Evolutionary conservation across 2,329 filamentous ascomycete species (phyloP), one percentile per base, ranked within the genome.

Genomic region (Paecilomyces formosus): DNA sequence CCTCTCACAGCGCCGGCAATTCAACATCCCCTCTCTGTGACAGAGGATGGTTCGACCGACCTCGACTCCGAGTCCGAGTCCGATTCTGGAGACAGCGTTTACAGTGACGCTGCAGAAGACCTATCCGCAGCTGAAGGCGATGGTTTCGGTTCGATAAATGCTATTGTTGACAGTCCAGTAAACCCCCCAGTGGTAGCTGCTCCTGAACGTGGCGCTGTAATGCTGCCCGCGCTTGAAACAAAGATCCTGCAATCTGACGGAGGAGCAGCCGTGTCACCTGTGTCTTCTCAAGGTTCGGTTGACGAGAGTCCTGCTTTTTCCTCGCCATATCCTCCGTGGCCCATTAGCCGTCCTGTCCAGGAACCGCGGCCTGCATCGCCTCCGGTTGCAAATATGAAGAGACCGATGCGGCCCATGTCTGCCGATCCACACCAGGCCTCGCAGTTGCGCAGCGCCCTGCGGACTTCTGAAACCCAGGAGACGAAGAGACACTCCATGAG

Each of bases 141-240:
- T 63, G 74, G 75, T 0, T 80, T 79, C 65, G 78, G 78, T 9
- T 80, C 78, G 8, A 80, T 81, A 59, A 77, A 80, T 65, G 78
- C 78, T 12, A 79, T 81, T 61, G 71, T 78, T 8, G 73, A 74
- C 57, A 74, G 71, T 55, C 71, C 70, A n/a, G 18, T 62, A 2
- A 55, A 57, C 13, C 8, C 33, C 13, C 53, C 58, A 31, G 22
- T 53, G n/a, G 45, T 54, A n/a, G 53, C 58, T 53, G 51, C 31
- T 45, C 61, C 63, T 31, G 63, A 63, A 9, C 60, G 63, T 8
- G 65, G 62, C 54, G 61, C 68, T n/a, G 54, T 22, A 50, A 53
- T 53, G 21, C 22, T 49, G 30, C 12, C 22, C 49, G 15, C 54
- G 15, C 53, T 49, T 12, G 26, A 55, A 49, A 56, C 57, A 18